Percentiles rank a stretch among this genome's conserved stretches.
phyloP scores from a whole-genome alignment of 2,329 filamentous ascomycete species.

The Colletotrichum tofieldiae region DNA sequence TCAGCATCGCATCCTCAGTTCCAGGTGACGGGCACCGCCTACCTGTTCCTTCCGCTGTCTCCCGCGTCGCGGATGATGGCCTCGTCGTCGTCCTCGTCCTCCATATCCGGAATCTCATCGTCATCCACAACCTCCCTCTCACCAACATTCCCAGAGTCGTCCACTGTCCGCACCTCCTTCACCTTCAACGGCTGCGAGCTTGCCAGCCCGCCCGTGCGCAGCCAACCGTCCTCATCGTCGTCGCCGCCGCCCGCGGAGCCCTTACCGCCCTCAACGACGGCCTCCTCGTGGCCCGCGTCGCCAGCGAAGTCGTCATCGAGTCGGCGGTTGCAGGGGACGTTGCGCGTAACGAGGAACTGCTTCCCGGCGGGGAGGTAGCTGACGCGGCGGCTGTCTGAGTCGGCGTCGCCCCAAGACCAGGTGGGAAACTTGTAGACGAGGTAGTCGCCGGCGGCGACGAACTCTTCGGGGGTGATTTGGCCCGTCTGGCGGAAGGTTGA shows the following conservation, averaged over 20 bases:
- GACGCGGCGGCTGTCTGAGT: slow-evolving; percentile 83
- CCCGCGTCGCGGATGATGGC: slow-evolving; percentile 90
- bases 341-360: slow-evolving; percentile 95
- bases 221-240: slow-evolving; percentile 89
- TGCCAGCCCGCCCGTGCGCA: slow-evolving; percentile 86
- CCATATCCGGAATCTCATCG: slow-evolving; percentile 98
- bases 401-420: slow-evolving; percentile 96
- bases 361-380: slow-evolving; percentile 88
- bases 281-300: slow-evolving; percentile 88
- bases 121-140: slow-evolving; percentile 80
- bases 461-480: slow-evolving; percentile 97
- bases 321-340: slow-evolving; percentile 92
- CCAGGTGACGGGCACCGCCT: slow-evolving; percentile 37
- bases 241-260: slow-evolving; percentile 58
- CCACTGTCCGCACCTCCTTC: slow-evolving; percentile 87
- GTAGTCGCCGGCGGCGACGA: slow-evolving; percentile 95
- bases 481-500: slow-evolving; percentile 95
- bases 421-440: slow-evolving; percentile 99
- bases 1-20: slow-evolving; percentile 34
- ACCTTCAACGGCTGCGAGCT: slow-evolving; percentile 84
- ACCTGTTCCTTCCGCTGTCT: slow-evolving; percentile 64
- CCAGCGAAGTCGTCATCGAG: slow-evolving; percentile 95
- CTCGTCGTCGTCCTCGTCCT: slow-evolving; percentile 96
- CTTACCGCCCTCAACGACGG: slow-evolving; percentile 77
- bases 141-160: slow-evolving; percentile 89